phyloP scores from a whole-genome alignment of 768 basidiomycete genomes.

The Podaxis sp. region DNA sequence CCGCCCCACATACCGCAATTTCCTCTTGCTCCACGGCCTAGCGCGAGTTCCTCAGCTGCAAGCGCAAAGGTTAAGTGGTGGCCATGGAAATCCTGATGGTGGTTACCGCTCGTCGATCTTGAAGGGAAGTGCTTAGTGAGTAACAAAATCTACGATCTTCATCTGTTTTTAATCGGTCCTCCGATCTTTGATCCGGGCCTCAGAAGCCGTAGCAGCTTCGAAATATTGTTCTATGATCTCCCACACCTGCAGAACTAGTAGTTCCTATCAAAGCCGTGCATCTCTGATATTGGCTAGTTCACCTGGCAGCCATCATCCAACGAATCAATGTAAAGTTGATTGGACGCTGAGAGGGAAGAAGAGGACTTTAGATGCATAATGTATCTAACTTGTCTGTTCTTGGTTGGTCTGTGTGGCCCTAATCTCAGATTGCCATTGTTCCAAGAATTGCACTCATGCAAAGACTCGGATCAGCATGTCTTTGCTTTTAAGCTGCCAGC shows the following conservation, averaged over 20 bases:
- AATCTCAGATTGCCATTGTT: conserved; percentile 5
- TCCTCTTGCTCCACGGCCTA: neutral
- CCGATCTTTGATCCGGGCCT: neutral
- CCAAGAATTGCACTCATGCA: conserved; percentile 1
- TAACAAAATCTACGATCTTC: neutral
- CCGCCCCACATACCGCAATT: neutral
- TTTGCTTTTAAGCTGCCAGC: neutral
- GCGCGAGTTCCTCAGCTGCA: neutral
- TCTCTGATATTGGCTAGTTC: neutral
- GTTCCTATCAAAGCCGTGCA: neutral
- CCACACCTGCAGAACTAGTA: neutral
- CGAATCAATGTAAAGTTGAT: neutral
- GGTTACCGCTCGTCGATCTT: too few relatives aligned
- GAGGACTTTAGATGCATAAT: too few relatives aligned
- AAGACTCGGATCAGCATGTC: neutral
- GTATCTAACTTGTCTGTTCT: neutral
- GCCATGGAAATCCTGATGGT: conserved; percentile 7
- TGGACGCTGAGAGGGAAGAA: neutral
- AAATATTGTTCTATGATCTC: neutral
- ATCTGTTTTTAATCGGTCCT: neutral
- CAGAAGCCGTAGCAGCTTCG: neutral
- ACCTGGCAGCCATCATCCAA: neutral
- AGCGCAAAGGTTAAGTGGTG: conserved; percentile 4
- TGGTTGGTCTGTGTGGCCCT: neutral
- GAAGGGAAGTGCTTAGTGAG: neutral